Base-by-base conservation (phyloP, 345 rosid genomes). In the Melaleuca alternifolia region DNA sequence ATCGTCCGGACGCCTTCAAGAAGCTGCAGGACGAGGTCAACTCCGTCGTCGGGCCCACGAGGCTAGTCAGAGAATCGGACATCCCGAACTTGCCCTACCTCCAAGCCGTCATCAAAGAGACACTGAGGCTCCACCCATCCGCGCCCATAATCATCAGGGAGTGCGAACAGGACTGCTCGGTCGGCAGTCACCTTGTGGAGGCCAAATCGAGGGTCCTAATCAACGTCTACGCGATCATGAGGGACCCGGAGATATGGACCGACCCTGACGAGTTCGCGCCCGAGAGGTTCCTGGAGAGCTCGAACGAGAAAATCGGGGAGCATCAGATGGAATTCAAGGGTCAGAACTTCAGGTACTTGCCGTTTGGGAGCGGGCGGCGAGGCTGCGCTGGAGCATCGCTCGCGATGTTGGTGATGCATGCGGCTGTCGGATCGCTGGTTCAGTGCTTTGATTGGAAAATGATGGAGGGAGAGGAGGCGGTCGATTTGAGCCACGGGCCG, bases 391-490 rank as follows among this genome's bases (percentile, higher is more conserved):
- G 92, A 14, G 81, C 84, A 2, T 46, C 88, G 0, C 85, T 85
- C 20, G 93, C 92, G 5, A 37, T 83, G 56, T 24, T 82, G 18
- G 87, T 91, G 85, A 87, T 90, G 91, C 89, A 91, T 11, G 30
- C 90, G 0, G 86, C 89, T 0, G 52, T 91, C 2, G 93, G 91
- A 33, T 91, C 92, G 10, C 54, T 93, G 76, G 88, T 88, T 10
- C 94, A 93, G 79, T 92, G 93, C 89, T 91, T 93, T 83, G 92
- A 93, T 71, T 92, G 94, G 95, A 89, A 89, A 81, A 83, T 87
- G 26, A 82, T 84, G 50, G 89, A 51, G 28, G 89, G 75, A 50
- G 91, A 88, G 4, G 84, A 62, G 51, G 33, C 50, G 9, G 87
- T 91, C 54, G 91, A 90, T 53, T 11, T 87, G 26, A 61, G 51